Conservation (phyloP, 2,329 filamentous ascomycete genomes). For the Penicillium sp. region DNA sequence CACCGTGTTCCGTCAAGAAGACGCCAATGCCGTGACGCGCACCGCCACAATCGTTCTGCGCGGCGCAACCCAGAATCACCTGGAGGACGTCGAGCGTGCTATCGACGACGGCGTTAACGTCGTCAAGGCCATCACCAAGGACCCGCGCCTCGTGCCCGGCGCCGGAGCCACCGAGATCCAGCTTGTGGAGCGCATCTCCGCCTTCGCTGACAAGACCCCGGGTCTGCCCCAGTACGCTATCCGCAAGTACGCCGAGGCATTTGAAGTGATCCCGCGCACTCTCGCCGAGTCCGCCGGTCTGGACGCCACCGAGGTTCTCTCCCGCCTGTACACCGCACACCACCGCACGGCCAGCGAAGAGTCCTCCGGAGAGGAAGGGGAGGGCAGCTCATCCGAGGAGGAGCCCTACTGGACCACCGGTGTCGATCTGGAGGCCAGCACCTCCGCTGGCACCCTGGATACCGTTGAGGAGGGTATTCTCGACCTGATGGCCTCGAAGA, state of each 20-base stretch:
- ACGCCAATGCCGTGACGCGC: slow-evolving; percentile 72
- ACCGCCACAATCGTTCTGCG: slow-evolving; percentile 93
- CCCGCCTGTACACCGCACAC: slow-evolving; percentile 88
- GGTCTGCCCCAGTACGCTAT: slow-evolving; percentile 95
- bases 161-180: slow-evolving; percentile 94
- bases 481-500: slow-evolving; percentile 87
- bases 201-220: slow-evolving; percentile 86
- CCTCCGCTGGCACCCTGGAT: slow-evolving; percentile 77
- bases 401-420: slow-evolving; percentile 86
- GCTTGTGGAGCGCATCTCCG: slow-evolving; percentile 86
- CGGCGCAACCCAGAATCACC: slow-evolving; percentile 95
- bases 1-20: slow-evolving; percentile 95
- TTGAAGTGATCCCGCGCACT: slow-evolving; percentile 92
- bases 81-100: slow-evolving; percentile 94
- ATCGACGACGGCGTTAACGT: slow-evolving; percentile 98
- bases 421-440: slow-evolving; percentile 88
- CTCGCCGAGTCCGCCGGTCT: slow-evolving; percentile 92
- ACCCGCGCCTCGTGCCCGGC: slow-evolving; percentile 85
- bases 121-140: slow-evolving; percentile 95
- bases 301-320: slow-evolving; percentile 94
- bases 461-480: slow-evolving; percentile 85
- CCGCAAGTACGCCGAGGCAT: slow-evolving; percentile 94
- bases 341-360: slow-evolving; percentile 49
- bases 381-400: slow-evolving; percentile 46
- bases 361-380: slow-evolving; percentile 34